phyloP scores from a whole-genome alignment of 1,139 yeast genomes.

The Williopsis jadinii region DNA sequence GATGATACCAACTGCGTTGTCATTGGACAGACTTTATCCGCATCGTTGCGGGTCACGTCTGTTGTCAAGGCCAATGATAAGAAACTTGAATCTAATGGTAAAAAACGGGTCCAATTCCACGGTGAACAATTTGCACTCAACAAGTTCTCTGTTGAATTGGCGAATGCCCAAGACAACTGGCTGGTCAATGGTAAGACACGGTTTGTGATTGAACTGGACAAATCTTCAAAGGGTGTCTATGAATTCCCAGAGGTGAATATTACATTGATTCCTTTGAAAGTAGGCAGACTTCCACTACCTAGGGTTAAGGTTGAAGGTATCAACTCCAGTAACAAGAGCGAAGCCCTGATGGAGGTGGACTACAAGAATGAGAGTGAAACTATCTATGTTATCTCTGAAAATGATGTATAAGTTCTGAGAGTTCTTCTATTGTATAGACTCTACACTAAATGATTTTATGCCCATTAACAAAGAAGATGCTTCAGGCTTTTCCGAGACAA shows the following conservation, averaged over 20 bases:
- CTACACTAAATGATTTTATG: conserved; percentile 14
- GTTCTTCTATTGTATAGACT: conserved; percentile 1
- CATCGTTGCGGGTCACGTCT: conserved; percentile 39
- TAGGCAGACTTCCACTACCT: conserved; percentile 71
- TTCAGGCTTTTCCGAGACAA: conserved; percentile 69
- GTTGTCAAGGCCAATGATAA: conserved; percentile 23
- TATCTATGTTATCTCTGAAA: conserved; percentile 45
- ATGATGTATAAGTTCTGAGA: background rate
- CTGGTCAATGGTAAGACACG: conserved; percentile 57
- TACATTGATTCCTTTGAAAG: conserved; percentile 61
- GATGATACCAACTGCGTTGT: conserved; percentile 34
- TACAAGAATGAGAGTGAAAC: conserved; percentile 63
- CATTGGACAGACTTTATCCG: conserved; percentile 58
- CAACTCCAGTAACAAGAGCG: conserved; percentile 26
- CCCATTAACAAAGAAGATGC: conserved; percentile 48
- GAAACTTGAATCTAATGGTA: conserved; percentile 8
- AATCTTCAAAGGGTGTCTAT: conserved; percentile 12
- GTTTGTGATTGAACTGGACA: conserved; percentile 36
- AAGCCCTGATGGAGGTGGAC: conserved; percentile 50
- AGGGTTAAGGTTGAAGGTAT: conserved; percentile 40
- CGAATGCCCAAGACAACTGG: conserved; percentile 49
- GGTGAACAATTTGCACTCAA: conserved; percentile 14
- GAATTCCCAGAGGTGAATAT: conserved; percentile 29
- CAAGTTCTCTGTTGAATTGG: conserved; percentile 31
- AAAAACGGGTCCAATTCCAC: conserved; percentile 26